Conservation (phyloP, 495 filamentous ascomycete species). For the Pyrenula aspistea region DNA sequence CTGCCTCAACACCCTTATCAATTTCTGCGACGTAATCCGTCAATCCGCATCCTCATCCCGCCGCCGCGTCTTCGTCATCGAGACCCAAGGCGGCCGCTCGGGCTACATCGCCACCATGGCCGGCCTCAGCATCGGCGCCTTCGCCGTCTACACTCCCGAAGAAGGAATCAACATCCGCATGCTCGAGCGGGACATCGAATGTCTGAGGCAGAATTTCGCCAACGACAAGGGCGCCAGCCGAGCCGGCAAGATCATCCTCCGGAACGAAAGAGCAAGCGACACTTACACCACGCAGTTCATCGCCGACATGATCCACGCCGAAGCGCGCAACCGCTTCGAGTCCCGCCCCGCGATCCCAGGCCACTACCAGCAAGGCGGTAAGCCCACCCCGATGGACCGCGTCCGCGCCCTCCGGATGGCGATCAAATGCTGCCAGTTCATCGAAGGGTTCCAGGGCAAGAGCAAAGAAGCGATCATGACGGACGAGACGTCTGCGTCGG, state of each 20-base stretch:
- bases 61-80: constrained; percentile 90
- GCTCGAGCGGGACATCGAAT: constrained; percentile 82
- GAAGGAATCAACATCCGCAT: constrained; percentile 91
- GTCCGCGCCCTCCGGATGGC: constrained; percentile 84
- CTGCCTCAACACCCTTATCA: constrained; percentile 89
- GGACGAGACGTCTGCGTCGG: constrained; percentile 57
- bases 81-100: constrained; percentile 90
- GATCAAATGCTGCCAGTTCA: constrained; percentile 79
- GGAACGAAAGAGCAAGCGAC: constrained; percentile 83
- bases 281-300: constrained; percentile 89
- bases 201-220: constrained; percentile 74
- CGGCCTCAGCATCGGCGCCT: constrained; percentile 77
- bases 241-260: constrained; percentile 85
- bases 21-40: constrained; percentile 94
- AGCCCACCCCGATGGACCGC: constrained; percentile 90
- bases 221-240: constrained; percentile 81
- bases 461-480: constrained; percentile 53
- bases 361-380: constrained; percentile 93
- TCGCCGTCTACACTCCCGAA: constrained; percentile 96
- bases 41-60: constrained; percentile 91
- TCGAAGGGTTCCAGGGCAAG: constrained; percentile 63
- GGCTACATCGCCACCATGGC: constrained; percentile 90
- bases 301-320: constrained; percentile 88
- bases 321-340: constrained; percentile 86
- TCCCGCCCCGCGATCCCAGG: constrained; percentile 88